Conservation (phyloP, 148 eudicot species). For the Amaranthus palmeri region DNA sequence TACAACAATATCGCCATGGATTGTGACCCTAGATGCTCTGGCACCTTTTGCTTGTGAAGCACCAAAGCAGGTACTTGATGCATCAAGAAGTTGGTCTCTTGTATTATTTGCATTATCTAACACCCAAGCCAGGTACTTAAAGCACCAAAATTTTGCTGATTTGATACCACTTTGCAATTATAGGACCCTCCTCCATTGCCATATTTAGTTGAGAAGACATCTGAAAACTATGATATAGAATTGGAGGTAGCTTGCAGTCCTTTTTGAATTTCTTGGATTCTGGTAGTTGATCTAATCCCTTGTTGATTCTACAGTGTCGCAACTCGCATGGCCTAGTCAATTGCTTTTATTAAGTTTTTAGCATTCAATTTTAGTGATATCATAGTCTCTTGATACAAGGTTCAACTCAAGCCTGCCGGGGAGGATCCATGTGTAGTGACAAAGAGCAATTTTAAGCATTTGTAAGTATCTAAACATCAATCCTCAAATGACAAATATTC, state of each 20-base stretch:
- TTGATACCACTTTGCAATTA: conserved; percentile 17
- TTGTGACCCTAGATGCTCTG: conserved; percentile 94
- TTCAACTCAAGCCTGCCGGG: conserved; percentile 69
- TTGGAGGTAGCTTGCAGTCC: conserved; percentile 55
- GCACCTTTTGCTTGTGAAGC: conserved; percentile 87
- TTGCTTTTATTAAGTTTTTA: neutral
- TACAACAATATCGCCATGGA: conserved; percentile 96
- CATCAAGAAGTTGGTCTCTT: neutral
- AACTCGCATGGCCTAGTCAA: neutral
- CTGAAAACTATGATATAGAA: conserved; percentile 75
- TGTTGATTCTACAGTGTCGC: neutral
- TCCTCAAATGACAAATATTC: neutral
- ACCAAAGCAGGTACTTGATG: conserved; percentile 64
- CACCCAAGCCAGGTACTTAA: neutral
- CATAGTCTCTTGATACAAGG: conserved; percentile 48
- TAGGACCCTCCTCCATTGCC: conserved; percentile 92
- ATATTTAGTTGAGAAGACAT: conserved; percentile 75
- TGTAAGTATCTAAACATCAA: conserved; percentile 42
- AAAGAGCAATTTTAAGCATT: conserved; percentile 80
- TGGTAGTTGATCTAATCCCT: neutral
- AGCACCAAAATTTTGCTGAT: neutral
- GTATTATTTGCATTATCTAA: neutral
- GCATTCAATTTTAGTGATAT: neutral
- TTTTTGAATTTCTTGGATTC: neutral
- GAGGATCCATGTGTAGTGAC: conserved; percentile 52